A percentile compares a stretch with the other conserved stretches of the same genome.
These are phyloP conservation scores for Penicillium brasilianum DNA, from an alignment of 2,329 filamentous ascomycete species.

Conservation along the genomic window DNA sequence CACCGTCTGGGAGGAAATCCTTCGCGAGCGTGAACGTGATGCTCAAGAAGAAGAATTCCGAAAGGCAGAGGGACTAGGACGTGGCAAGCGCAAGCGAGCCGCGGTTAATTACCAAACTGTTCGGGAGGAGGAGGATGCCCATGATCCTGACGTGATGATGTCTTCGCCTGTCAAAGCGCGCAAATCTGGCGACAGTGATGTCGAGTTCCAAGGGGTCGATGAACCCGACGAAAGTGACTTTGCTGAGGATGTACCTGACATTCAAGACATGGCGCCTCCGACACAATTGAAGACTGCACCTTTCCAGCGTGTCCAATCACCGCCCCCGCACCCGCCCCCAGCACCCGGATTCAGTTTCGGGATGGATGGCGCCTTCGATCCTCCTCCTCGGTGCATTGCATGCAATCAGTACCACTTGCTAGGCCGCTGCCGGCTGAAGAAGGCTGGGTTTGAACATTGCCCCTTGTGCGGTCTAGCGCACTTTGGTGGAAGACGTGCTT, in stretches of 20 bases:
- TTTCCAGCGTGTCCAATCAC: conserved; percentile 46
- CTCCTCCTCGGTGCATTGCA: conserved; percentile 52
- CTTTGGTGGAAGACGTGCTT: conserved; percentile 60
- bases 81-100: conserved; percentile 76
- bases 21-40: conserved; percentile 78
- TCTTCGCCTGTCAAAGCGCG: conserved; percentile 32
- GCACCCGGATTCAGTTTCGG: not conserved
- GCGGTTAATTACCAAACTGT: conserved; percentile 47
- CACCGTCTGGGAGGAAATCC: conserved; percentile 86
- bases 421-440: conserved; percentile 66
- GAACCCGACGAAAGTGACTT: conserved; percentile 35
- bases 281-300: conserved; percentile 35
- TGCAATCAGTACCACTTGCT: conserved; percentile 60
- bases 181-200: conserved; percentile 34
- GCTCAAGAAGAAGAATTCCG: conserved; percentile 73
- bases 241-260: conserved; percentile 23
- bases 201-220: conserved; percentile 37
- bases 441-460: conserved; percentile 65
- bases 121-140: conserved; percentile 12
- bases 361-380: conserved; percentile 29
- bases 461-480: conserved; percentile 68
- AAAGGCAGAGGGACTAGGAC: conserved; percentile 76
- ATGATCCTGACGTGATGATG: conserved; percentile 23
- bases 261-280: conserved; percentile 11
- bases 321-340: conserved; percentile 5